phyloP scores from a whole-genome alignment of 768 basidiomycete genomes.

The Sistotremastrum niveocremeum region DNA sequence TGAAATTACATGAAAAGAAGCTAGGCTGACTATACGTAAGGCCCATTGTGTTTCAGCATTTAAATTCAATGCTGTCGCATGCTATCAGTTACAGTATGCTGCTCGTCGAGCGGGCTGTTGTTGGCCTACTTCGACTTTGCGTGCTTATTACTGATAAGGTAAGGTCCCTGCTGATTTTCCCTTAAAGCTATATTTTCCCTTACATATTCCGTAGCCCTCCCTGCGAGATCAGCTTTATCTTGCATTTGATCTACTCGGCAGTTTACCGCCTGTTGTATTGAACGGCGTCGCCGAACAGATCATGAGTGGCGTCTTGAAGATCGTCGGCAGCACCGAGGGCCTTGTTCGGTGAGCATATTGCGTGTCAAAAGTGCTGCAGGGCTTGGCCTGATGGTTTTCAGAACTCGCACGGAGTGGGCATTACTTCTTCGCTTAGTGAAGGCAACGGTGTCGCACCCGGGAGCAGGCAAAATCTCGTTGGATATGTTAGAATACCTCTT shows the following conservation, averaged over 20 bases:
- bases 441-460: conserved; percentile 72
- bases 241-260: conserved; percentile 80
- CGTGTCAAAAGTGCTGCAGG: conserved; percentile 37
- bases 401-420: conserved; percentile 93
- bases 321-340: too few relatives aligned
- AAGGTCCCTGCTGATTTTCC: conserved; percentile 10
- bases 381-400: conserved; percentile 54
- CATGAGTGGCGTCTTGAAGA: conserved; percentile 8
- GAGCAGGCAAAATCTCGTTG: conserved; percentile 78
- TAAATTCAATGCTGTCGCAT: conserved; percentile 65
- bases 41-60: conserved; percentile 91
- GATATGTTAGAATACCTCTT: conserved; percentile 59
- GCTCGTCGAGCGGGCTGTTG: conserved; percentile 87
- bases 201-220: conserved; percentile 35
- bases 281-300: conserved; percentile 85
- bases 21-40: conserved; percentile 26
- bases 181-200: background rate
- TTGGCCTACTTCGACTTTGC: conserved; percentile 76
- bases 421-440: conserved; percentile 79
- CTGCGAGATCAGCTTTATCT: conserved; percentile 91
- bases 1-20: background rate
- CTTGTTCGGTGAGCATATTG: too few relatives aligned
- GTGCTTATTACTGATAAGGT: conserved; percentile 71
- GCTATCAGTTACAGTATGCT: conserved; percentile 78
- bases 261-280: conserved; percentile 61